Evolutionary conservation across 257 asterid species (phyloP), one percentile per base, ranked within the genome.

Genomic region (Solanum etuberosum): DNA sequence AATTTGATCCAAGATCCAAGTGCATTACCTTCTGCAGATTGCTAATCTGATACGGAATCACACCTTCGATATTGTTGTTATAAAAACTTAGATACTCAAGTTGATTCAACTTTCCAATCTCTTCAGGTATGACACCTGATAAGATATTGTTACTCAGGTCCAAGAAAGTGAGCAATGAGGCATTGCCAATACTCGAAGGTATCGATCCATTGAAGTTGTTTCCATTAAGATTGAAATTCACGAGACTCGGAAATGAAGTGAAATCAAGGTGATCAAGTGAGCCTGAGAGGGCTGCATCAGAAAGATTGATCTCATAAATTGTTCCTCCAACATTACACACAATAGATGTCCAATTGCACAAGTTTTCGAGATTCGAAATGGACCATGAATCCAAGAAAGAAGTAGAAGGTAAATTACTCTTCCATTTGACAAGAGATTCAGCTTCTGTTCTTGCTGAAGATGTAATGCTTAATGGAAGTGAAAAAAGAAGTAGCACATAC

Each of bases 1-100:
- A 91, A 87, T 95, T 97, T 11, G 91, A 91, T 73, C 99, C 98
- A 7, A 97, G 85, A 88, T 97, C 95, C 92, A 97, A 59, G 89
- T 81, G 88, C 86, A 87, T 14, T 40, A 94, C 86, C 91, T 91
- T 91, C 70, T 87, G 95, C 54, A 94, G 93, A 87, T 91, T 91
- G 83, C 94, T 92, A 70, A 97, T 90, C 88, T 95, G 94, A 87
- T 71, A n/a, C 1, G 99, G 98, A 34, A 95, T 87, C 40, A 65
- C 71, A 31, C 98, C 98, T 18, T 14, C 51, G 9, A 97, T 87
- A 57, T 5, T 76, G 91, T 97, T 95, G 94, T 91, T 90, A 88
- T 38, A 85, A n/a, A 97, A 87, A 85, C 91, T 92, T 21, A 96
- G 80, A 90, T 87, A 86, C 27, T 78, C 89, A 71, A 96, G 84